phyloP scores from a whole-genome alignment of 1,284 basidiomycete species.

The Sporisorium iseilematis-ciliati region DNA sequence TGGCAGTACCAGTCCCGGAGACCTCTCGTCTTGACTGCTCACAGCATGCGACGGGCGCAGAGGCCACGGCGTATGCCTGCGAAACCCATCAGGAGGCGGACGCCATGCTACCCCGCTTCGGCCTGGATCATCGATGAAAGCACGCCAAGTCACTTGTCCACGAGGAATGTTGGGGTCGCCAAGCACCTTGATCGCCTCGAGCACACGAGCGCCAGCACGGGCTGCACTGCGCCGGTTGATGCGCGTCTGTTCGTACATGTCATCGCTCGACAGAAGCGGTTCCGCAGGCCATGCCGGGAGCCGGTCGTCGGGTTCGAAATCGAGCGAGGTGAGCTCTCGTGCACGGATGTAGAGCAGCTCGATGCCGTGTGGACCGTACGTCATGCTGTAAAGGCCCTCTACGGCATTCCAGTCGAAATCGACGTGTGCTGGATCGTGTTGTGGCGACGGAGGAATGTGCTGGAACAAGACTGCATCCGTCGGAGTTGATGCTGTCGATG shows the following conservation, averaged over 20 bases:
- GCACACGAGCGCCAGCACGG: slow-evolving; percentile 40
- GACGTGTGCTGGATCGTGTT: slow-evolving; percentile 44
- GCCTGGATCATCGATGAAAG: slow-evolving; percentile 54
- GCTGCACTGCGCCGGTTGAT: slow-evolving; percentile 42
- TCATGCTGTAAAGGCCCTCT: slow-evolving; percentile 56
- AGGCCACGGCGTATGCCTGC: slow-evolving; percentile 48
- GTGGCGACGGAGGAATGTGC: slow-evolving; percentile 22
- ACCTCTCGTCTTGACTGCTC: slow-evolving; percentile 31
- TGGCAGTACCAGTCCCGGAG: slow-evolving; percentile 45
- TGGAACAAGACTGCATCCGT: slow-evolving; percentile 15
- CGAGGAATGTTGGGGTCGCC: slow-evolving; percentile 60
- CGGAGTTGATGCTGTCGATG: slow-evolving; percentile 2
- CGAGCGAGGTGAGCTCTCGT: slow-evolving; percentile 46
- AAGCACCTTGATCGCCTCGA: slow-evolving; percentile 55
- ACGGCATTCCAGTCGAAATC: slow-evolving; percentile 54
- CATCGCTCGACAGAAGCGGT: slow-evolving; percentile 38
- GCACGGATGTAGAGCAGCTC: slow-evolving; percentile 57
- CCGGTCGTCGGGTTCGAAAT: slow-evolving; percentile 47
- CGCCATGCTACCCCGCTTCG: slow-evolving; percentile 44
- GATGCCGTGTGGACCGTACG: slow-evolving; percentile 58
- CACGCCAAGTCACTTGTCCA: slow-evolving; percentile 53
- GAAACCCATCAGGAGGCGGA: slow-evolving; percentile 33
- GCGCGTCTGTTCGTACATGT: slow-evolving; percentile 50
- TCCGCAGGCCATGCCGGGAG: slow-evolving; percentile 46
- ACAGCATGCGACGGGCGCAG: slow-evolving; percentile 25